Conservation (phyloP, 805 yeast species). For the Martiniozyma abietophila region DNA sequence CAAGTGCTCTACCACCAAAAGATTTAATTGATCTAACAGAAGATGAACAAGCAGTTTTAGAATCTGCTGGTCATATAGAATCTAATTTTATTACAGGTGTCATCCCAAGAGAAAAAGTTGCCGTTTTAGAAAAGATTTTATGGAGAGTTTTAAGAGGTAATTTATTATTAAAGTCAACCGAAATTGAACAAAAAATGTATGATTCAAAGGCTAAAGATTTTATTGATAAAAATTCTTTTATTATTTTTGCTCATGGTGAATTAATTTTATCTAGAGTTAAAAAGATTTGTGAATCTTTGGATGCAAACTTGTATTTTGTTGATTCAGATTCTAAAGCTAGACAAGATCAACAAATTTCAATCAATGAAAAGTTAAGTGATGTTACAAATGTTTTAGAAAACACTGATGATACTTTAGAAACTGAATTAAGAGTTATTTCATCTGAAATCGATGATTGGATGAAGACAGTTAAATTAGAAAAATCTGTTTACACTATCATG, state of each 20-base stretch:
- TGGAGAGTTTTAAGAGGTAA: constrained; percentile 96
- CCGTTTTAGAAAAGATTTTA: constrained; percentile 66
- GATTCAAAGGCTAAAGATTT: constrained; percentile 48
- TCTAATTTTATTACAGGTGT: constrained; percentile 70
- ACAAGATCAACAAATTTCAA: constrained; percentile 30
- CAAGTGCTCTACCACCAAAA: constrained; percentile 13
- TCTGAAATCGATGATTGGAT: constrained; percentile 56
- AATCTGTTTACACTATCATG: constrained; percentile 47
- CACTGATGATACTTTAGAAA: constrained; percentile 44
- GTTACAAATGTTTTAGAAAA: constrained; percentile 39
- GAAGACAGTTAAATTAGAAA: constrained; percentile 43
- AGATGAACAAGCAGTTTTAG: constrained; percentile 28
- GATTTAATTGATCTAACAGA: constrained; percentile 24
- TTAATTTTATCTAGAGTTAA: constrained; percentile 61
- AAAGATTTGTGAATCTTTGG: constrained; percentile 83
- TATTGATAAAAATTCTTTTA: constrained; percentile 71
- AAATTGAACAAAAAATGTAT: constrained; percentile 58
- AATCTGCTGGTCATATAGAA: constrained; percentile 29
- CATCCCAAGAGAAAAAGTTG: constrained; percentile 60
- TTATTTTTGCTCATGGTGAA: constrained; percentile 87
- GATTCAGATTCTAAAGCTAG: constrained; percentile 34
- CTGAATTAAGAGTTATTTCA: constrained; percentile 58
- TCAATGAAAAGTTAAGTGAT: constrained; percentile 45
- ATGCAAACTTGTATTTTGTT: constrained; percentile 65
- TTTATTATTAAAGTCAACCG: constrained; percentile 64